Conservation (phyloP, 352 stramenopile genomes). For the Saprolegnia parasitica region DNA sequence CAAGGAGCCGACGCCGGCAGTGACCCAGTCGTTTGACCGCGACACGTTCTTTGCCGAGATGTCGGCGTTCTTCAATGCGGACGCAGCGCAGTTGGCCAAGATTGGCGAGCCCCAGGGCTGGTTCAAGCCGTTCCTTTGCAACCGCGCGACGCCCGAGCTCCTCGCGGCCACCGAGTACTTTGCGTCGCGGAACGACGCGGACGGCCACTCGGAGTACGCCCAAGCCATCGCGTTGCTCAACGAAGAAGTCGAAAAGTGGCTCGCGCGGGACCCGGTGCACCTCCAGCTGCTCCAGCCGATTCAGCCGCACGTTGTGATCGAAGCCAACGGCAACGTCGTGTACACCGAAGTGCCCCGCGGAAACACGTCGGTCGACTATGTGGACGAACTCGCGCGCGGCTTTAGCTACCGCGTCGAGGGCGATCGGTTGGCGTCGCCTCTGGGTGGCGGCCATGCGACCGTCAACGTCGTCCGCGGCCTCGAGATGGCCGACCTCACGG, state of each 20-base stretch:
- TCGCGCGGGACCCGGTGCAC: constrained; percentile 52
- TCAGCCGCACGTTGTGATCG: constrained; percentile 49
- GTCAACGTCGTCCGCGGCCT: constrained; percentile 19
- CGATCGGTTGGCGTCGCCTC: constrained; percentile 29
- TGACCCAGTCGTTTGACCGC: constrained; percentile 23
- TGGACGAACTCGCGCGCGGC: constrained; percentile 58
- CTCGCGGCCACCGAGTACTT: constrained; percentile 52
- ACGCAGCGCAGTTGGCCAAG: constrained; percentile 23
- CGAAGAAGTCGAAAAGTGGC: constrained; percentile 53
- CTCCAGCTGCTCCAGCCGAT: constrained; percentile 51
- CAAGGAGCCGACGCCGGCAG: constrained; percentile 25
- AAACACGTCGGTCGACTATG: constrained; percentile 60
- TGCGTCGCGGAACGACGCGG: constrained; percentile 39
- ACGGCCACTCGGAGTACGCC: constrained; percentile 43
- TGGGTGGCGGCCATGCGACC: constrained; percentile 15
- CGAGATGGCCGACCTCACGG: constrained; percentile 25
- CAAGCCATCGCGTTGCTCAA: constrained; percentile 54
- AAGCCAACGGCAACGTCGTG: constrained; percentile 46
- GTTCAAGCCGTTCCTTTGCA: constrained; percentile 64
- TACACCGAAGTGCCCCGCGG: constrained; percentile 53
- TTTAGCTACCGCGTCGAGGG: constrained; percentile 47
- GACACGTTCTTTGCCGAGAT: constrained; percentile 26
- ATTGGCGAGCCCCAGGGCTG: constrained; percentile 40
- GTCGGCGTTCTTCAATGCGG: constrained; percentile 39
- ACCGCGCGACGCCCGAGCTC: constrained; percentile 63